phyloP scores from a whole-genome alignment of 2,329 filamentous ascomycete genomes.

The Emmonsiellopsis sp. region DNA sequence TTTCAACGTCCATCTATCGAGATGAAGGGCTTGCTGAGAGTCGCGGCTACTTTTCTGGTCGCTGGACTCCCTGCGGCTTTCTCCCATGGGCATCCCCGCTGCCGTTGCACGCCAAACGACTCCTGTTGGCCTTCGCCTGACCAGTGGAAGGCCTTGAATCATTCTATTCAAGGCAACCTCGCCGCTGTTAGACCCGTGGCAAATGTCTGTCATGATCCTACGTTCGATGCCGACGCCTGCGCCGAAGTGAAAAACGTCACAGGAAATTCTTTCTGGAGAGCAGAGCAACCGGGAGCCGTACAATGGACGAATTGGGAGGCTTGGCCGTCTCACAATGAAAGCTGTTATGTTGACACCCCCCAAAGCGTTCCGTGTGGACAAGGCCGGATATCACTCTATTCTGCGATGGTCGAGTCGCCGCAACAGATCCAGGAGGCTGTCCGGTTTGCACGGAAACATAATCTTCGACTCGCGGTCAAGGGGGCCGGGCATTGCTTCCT shows the following conservation, averaged over 20 bases:
- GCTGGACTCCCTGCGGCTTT: background rate
- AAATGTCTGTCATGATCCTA: constrained; percentile 42
- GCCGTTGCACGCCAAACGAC: constrained; percentile 43
- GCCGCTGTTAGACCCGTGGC: constrained; percentile 47
- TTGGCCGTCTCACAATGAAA: constrained; percentile 27
- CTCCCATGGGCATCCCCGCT: constrained; percentile 8
- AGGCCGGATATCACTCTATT: constrained; percentile 30
- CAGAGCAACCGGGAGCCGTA: constrained; percentile 26
- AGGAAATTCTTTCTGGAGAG: constrained; percentile 27
- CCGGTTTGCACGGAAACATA: constrained; percentile 17
- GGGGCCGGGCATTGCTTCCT: constrained; percentile 50
- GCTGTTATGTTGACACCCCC: constrained; percentile 26
- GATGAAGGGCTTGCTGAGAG: background rate
- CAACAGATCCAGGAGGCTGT: constrained; percentile 29
- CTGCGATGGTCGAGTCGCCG: constrained; percentile 23
- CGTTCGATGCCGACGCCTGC: constrained; percentile 41
- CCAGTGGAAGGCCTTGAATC: constrained; percentile 45
- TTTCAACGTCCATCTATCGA: background rate
- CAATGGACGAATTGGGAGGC: constrained; percentile 34
- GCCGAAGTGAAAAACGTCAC: constrained; percentile 14
- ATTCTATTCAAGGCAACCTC: constrained; percentile 42
- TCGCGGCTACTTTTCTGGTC: background rate
- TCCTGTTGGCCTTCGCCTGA: constrained; percentile 43
- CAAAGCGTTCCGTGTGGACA: constrained; percentile 21
- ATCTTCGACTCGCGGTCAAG: constrained; percentile 39